Evolutionary conservation across 345 rosid genomes (phyloP).

Genomic region (Clausena lansium): DNA sequence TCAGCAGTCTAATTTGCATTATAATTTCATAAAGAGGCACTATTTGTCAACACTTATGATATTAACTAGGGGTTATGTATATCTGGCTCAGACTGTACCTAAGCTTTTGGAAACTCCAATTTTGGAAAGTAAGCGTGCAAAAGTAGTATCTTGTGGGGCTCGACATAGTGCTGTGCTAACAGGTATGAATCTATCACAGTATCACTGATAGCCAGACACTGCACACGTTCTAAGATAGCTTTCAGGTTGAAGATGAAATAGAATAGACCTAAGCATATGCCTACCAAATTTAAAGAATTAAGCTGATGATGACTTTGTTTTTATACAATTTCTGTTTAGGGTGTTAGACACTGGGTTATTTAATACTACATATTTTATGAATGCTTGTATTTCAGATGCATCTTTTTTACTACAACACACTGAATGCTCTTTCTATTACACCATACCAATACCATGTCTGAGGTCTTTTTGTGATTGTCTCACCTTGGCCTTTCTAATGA

Average conservation of each 20-base stretch:
- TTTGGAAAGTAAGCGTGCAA: slow-evolving; percentile 52
- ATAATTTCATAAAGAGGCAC: neutral
- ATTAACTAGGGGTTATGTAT: neutral
- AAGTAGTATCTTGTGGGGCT: slow-evolving; percentile 72
- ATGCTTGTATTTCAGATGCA: neutral
- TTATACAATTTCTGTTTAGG: neutral
- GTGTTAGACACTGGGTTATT: neutral
- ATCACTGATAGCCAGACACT: neutral
- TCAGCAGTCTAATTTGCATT: neutral
- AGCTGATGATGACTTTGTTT: neutral
- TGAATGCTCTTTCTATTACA: neutral
- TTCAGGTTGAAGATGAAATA: slow-evolving; percentile 20
- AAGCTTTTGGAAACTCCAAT: slow-evolving; percentile 59
- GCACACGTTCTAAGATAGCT: slow-evolving; percentile 14
- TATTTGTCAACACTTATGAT: neutral
- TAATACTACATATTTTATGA: neutral
- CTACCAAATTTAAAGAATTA: no score
- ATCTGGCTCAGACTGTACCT: slow-evolving; percentile 49
- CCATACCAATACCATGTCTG: neutral
- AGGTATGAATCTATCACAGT: slow-evolving; percentile 42
- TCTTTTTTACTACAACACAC: neutral
- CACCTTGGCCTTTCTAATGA: neutral
- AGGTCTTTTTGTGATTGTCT: neutral
- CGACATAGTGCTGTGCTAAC: slow-evolving; percentile 67
- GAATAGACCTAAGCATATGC: neutral